phyloP scores from a whole-genome alignment of 305 asterid species.

The Withania somnifera region DNA sequence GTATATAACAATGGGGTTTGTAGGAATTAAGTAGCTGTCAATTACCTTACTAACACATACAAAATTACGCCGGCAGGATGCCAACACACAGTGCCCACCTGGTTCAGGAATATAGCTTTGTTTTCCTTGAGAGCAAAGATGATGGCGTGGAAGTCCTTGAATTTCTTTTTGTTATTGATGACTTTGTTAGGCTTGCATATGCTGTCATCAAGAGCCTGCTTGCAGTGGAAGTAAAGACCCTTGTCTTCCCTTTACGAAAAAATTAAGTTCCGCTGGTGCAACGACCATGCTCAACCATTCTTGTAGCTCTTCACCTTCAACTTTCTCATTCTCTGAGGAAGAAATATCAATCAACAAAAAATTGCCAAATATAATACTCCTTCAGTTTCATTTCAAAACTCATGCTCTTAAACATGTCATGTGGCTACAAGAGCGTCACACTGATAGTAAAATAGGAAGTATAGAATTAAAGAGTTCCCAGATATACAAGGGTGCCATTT shows the following conservation, averaged over 20 bases:
- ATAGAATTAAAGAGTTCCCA: neutral
- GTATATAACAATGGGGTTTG: neutral
- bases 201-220: constrained; percentile 29
- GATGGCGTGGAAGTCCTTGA: neutral
- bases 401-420: neutral
- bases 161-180: neutral
- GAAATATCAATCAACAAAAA: neutral
- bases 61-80: neutral
- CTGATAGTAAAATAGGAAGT: neutral
- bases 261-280: constrained; percentile 85
- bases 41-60: neutral
- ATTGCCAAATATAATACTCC: neutral
- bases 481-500: neutral
- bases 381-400: neutral
- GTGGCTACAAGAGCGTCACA: neutral
- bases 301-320: constrained; percentile 92
- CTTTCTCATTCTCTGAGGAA: constrained; percentile 72
- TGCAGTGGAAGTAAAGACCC: constrained; percentile 66
- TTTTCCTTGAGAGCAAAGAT: neutral
- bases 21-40: neutral
- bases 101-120: neutral
- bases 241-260: constrained; percentile 67
- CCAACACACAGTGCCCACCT: neutral
- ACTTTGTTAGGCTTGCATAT: neutral
- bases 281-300: constrained; percentile 84